Evolutionary conservation across 345 rosid species (phyloP).

Genomic region (Psidium friedrichsthalianum): DNA sequence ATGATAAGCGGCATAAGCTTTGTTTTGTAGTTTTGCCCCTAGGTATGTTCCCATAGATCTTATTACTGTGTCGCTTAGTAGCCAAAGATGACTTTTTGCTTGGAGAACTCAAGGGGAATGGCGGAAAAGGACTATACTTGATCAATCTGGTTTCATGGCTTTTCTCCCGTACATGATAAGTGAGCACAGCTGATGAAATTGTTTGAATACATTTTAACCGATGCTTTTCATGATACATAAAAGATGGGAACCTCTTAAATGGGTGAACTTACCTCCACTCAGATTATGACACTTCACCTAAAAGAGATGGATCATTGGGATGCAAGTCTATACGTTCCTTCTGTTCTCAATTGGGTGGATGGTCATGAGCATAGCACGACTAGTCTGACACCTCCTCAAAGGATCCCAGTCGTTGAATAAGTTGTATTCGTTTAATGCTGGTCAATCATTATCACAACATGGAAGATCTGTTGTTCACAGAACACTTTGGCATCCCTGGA

Average conservation of each 20-base stretch:
- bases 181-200: neutral
- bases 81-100: neutral
- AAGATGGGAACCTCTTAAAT: neutral
- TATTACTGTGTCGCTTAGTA: neutral
- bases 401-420: neutral
- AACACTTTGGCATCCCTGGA: neutral
- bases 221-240: neutral
- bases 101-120: neutral
- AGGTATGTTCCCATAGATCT: neutral
- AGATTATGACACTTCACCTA: neutral
- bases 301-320: neutral
- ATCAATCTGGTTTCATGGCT: neutral
- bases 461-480: neutral
- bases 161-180: neutral
- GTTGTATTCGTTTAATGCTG: neutral
- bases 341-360: neutral
- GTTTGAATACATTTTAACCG: neutral
- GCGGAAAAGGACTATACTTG: neutral
- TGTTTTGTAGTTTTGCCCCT: neutral
- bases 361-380: neutral
- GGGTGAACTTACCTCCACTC: neutral
- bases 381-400: neutral
- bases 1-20: neutral
- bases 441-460: neutral
- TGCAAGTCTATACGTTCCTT: neutral